Evolutionary conservation across 2,329 filamentous ascomycete species (phyloP), one percentile per base, ranked within the genome.

Genomic region (Fusarium sp.): DNA sequence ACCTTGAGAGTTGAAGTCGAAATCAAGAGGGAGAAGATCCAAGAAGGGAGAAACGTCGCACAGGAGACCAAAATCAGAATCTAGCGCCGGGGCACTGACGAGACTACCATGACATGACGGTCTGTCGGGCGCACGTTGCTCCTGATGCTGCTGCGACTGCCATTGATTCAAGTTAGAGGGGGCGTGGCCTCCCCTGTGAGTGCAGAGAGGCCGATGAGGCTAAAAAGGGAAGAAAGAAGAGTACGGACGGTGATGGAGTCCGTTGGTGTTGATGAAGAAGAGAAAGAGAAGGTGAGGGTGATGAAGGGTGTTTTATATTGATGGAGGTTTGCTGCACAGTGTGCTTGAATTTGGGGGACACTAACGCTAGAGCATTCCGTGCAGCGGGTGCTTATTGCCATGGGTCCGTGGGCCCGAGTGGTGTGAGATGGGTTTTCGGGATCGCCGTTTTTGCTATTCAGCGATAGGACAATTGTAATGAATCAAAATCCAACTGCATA

Each of bases 151-250:
- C 33, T n/a, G 62, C 35, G 57, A 67, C 65, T n/a, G 3, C 63
- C 74, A 76, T 76, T 74, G 73, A 64, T 76, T 75, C 74, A 76
- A 75, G 74, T 73, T 76, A 70, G 46, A 69, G 73, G 69, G 70
- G 73, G 48, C 23, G 56, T 68, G 72, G 74, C 74, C 74, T 76
- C 70, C 73, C 74, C 72, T 75, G 71, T 63, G 54, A 44, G 18
- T 59, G 59, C 65, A 70, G 74, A 75, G 69, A 70, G 74, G 74
- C 74, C 74, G 60, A 50, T 27, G 62, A 66, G 70, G 74, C 65
- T 63, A 38, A 26, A 45, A 32, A 14, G 40, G 40, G 32, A 26
- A 42, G 6, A 9, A 17, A 9, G 8, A 18, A 14, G 11, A 44
- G 42, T 27, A 46, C 50, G 63, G 67, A 69, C 67, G 50, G 49